Conservation (phyloP, 2,329 filamentous ascomycete genomes). For the Aspergillus sp. region DNA sequence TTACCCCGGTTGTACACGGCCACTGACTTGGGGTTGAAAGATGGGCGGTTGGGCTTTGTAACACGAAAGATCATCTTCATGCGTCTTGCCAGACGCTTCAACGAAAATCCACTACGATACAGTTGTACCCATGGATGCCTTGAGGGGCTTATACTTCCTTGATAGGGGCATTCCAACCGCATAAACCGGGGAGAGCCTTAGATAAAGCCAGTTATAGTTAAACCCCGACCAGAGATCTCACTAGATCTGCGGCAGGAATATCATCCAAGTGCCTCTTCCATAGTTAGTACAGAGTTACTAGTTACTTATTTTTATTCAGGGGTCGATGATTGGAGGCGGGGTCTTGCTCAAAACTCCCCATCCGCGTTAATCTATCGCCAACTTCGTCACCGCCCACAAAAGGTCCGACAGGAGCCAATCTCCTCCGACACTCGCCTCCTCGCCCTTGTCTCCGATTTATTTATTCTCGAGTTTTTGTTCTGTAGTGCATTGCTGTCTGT, state of each 20-base stretch:
- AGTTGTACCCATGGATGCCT: neutral
- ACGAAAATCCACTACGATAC: neutral
- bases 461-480: neutral
- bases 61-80: constrained; percentile 15
- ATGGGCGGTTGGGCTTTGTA: constrained; percentile 17
- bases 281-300: neutral
- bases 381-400: constrained; percentile 21
- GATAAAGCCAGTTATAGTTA: neutral
- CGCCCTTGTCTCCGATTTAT: constrained; percentile 5
- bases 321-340: neutral
- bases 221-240: neutral
- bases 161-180: neutral
- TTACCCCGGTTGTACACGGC: neutral
- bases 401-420: constrained; percentile 9
- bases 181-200: neutral
- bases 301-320: neutral
- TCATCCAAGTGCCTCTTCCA: neutral
- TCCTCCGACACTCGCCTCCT: constrained; percentile 10
- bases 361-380: constrained; percentile 4
- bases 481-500: neutral
- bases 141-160: neutral
- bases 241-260: neutral
- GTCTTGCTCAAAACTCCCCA: neutral
- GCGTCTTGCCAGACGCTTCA: neutral
- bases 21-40: constrained; percentile 17